These are phyloP conservation scores for Globisporangium nodosum DNA, from an alignment of 352 stramenopile species.

Conservation along the genomic window DNA sequence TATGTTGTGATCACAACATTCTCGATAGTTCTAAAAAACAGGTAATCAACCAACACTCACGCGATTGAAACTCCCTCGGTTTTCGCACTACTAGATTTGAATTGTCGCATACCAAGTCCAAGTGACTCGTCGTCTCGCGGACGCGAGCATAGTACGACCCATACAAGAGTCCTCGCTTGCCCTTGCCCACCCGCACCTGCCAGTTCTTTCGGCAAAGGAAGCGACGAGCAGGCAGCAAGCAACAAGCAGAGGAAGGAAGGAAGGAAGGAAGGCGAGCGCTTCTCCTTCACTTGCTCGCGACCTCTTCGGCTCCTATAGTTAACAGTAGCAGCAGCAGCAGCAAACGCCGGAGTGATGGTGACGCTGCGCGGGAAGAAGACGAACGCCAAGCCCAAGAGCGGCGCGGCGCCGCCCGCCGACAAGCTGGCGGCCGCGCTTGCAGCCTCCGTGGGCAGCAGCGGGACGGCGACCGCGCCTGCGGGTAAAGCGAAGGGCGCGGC, in stretches of 20 bases:
- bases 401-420: constrained; percentile 28
- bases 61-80: background rate
- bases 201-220: background rate
- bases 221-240: background rate
- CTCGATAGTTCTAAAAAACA: background rate
- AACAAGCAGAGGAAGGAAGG: background rate
- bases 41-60: background rate
- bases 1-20: background rate
- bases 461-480: background rate
- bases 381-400: constrained; percentile 56
- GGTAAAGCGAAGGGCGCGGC: background rate
- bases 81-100: background rate
- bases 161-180: too few species aligned
- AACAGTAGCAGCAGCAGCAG: background rate
- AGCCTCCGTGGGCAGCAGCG: constrained; percentile 6
- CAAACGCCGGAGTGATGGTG: constrained; percentile 36
- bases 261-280: background rate
- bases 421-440: constrained; percentile 29
- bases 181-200: background rate
- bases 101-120: background rate
- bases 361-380: constrained; percentile 69
- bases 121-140: background rate
- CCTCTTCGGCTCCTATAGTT: background rate
- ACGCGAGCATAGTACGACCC: too few species aligned
- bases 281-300: background rate